Conservation (phyloP, 2,329 filamentous ascomycete genomes). For the Trichophyton mentagrophytes region DNA sequence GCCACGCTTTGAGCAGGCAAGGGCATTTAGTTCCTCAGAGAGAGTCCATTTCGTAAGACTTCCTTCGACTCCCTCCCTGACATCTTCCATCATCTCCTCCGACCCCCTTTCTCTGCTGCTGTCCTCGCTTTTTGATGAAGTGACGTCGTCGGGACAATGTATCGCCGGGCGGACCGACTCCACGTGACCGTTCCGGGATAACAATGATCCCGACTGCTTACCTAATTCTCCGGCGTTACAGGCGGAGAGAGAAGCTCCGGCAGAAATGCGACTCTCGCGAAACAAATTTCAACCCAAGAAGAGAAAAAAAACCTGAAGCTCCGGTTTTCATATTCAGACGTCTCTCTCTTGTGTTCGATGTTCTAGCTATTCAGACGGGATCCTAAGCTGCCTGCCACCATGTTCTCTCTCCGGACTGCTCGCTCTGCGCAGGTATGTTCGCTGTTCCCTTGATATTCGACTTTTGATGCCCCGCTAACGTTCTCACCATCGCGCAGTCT, state of each 20-base stretch:
- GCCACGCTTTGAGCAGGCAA: neutral
- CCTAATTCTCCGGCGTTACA: conserved; percentile 4
- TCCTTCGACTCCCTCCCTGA: neutral
- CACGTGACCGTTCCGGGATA: neutral
- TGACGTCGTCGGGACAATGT: no score
- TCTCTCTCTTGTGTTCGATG: neutral
- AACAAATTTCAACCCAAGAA: neutral
- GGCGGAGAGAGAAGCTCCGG: neutral
- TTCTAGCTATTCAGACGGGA: neutral
- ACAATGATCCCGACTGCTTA: neutral
- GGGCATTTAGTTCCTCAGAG: neutral
- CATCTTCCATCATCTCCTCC: neutral
- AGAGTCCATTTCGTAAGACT: neutral
- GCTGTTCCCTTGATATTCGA: neutral
- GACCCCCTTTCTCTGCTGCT: neutral
- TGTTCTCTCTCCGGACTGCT: conserved; percentile 31
- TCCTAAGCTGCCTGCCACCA: conserved; percentile 16
- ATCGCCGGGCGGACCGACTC: neutral
- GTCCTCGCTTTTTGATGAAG: neutral
- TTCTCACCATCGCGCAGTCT: conserved; percentile 39
- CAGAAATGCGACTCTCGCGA: neutral
- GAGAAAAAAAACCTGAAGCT: neutral
- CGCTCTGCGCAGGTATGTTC: conserved; percentile 31
- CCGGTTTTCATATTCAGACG: neutral
- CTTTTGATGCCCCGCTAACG: conserved; percentile 5